Percentiles rank a stretch among this genome's conserved stretches.
phyloP scores from a whole-genome alignment of 208 protist species.

The Acanthamoeba castellanii region DNA sequence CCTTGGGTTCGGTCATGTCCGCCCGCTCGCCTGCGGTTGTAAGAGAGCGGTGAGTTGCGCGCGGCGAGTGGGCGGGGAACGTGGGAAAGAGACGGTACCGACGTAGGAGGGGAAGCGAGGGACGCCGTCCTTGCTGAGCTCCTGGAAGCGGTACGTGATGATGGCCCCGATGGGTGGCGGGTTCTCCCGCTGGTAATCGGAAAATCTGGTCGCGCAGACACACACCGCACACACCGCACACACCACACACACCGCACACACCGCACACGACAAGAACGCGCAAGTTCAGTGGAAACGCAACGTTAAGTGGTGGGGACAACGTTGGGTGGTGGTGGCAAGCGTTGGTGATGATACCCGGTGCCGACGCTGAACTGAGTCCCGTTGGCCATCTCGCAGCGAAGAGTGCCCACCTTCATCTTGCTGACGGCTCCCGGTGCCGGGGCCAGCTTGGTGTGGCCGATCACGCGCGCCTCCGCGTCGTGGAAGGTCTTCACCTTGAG shows the following conservation, averaged over 20 bases:
- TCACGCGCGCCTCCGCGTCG: conserved; percentile 86
- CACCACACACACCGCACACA: too few species aligned
- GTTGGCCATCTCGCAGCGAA: conserved; percentile 82
- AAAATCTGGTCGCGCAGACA: conserved; percentile 65
- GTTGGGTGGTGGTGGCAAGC: too few species aligned
- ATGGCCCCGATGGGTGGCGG: conserved; percentile 86
- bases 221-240: too few species aligned
- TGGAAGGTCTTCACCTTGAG: conserved; percentile 88
- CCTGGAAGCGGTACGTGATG: conserved; percentile 88
- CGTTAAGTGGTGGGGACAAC: too few species aligned
- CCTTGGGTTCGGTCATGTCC: conserved; percentile 59
- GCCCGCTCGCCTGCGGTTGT: conserved; percentile 63
- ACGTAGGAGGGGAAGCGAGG: conserved; percentile 87
- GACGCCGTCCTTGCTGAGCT: conserved; percentile 84
- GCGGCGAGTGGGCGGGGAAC: too few species aligned
- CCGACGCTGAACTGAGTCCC: conserved; percentile 86
- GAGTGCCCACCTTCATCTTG: conserved; percentile 77
- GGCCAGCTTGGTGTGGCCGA: conserved; percentile 80
- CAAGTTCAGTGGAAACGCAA: too few species aligned
- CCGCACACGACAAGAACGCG: too few species aligned
- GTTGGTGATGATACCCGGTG: conserved; percentile 64
- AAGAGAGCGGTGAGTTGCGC: too few species aligned
- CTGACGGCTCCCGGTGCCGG: conserved; percentile 84
- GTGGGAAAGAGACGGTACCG: conserved; percentile 6
- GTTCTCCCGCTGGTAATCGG: conserved; percentile 80